A percentile compares a stretch with the other conserved stretches of the same genome.
These are phyloP conservation scores for Hondaea fermentalgiana DNA, from an alignment of 108 stramenopile species.

Conservation along the genomic window DNA sequence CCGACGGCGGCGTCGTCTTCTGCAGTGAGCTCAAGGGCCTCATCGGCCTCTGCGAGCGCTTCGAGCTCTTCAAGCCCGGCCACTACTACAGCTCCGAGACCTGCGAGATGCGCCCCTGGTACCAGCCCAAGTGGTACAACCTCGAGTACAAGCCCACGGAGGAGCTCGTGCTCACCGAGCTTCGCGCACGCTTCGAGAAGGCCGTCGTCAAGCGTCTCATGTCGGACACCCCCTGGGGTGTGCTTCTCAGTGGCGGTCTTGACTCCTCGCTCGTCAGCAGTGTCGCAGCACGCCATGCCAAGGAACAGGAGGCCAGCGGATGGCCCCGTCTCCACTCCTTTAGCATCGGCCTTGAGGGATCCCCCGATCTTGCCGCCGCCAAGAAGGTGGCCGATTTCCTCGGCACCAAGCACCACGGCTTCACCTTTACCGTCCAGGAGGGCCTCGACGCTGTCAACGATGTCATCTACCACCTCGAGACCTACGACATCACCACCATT, in stretches of 20 bases:
- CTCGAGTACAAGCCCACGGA: conserved; percentile 13
- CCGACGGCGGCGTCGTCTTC: conserved; percentile 82
- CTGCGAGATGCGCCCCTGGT: conserved; percentile 78
- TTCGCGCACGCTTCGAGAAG: conserved; percentile 78
- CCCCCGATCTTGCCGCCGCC: conserved; percentile 88
- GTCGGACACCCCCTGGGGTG: conserved; percentile 98
- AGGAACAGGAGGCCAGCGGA: conserved; percentile 8
- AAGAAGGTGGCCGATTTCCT: conserved; percentile 81
- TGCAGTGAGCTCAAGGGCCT: conserved; percentile 88
- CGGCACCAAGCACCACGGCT: conserved; percentile 92
- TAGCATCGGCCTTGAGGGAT: conserved; percentile 76
- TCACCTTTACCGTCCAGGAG: conserved; percentile 91
- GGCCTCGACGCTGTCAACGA: conserved; percentile 91
- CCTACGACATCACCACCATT: conserved; percentile 93
- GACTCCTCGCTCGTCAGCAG: conserved; percentile 92
- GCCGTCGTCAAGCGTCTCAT: conserved; percentile 90
- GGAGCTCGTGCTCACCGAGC: conserved; percentile 19
- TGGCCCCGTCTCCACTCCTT: conserved; percentile 81
- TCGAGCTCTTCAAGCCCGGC: conserved; percentile 89
- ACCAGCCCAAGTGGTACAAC: conserved; percentile 67
- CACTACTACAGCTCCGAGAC: conserved; percentile 77
- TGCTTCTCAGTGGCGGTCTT: conserved; percentile 88
- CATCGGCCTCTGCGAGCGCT: conserved; percentile 62
- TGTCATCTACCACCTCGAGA: conserved; percentile 86
- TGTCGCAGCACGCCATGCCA: conserved; percentile 76